A percentile compares a stretch with the other conserved stretches of the same genome.
Evolutionary conservation across 2,329 filamentous ascomycete genomes (phyloP).

Genomic region (Fusarium subtropicale): DNA sequence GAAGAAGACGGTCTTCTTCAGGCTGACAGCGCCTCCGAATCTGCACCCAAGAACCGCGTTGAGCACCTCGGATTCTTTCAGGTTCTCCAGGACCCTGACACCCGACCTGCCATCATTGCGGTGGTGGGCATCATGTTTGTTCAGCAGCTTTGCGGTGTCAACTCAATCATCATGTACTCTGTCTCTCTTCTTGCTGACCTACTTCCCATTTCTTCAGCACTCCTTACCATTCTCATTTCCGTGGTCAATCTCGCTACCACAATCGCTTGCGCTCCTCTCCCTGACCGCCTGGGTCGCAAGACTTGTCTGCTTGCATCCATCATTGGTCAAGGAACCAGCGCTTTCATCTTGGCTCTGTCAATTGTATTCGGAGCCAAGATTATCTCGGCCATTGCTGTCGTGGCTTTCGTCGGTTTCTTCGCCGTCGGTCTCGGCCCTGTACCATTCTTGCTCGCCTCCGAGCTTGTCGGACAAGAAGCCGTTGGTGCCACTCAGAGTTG

Average conservation of each 20-base stretch:
- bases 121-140: conserved; percentile 92
- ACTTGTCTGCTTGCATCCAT: conserved; percentile 85
- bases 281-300: conserved; percentile 90
- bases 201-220: conserved; percentile 81
- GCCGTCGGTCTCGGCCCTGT: conserved; percentile 92
- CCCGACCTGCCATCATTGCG: conserved; percentile 80
- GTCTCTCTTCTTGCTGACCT: conserved; percentile 87
- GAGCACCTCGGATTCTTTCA: conserved; percentile 69
- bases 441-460: conserved; percentile 92
- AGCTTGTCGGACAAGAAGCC: conserved; percentile 89
- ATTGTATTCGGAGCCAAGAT: conserved; percentile 79
- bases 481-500: conserved; percentile 93
- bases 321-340: conserved; percentile 82
- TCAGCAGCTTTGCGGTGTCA: conserved; percentile 94
- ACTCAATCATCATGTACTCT: conserved; percentile 98
- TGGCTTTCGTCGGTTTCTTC: conserved; percentile 90
- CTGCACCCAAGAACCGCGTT: conserved; percentile 30
- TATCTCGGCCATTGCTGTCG: conserved; percentile 82
- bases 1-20: conserved; percentile 79
- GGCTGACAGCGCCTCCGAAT: conserved; percentile 48
- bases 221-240: conserved; percentile 90
- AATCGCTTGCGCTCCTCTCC: conserved; percentile 81
- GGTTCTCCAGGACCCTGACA: conserved; percentile 74
- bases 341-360: conserved; percentile 81
- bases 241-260: conserved; percentile 88